phyloP scores from a whole-genome alignment of 345 rosid species.

The Pseudoturritis turrita region DNA sequence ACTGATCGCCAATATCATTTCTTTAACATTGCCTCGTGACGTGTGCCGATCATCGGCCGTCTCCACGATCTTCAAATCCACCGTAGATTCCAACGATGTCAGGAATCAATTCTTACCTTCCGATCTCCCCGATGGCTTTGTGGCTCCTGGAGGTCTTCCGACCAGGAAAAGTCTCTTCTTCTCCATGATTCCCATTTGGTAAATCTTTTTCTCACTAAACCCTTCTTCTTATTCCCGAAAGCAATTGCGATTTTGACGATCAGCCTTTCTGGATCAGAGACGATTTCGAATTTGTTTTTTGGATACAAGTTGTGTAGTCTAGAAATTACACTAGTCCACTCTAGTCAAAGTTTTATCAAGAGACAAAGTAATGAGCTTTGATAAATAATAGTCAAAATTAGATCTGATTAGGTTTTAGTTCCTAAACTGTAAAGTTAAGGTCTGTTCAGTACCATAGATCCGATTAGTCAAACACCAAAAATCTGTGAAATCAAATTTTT shows the following conservation, averaged over 20 bases:
- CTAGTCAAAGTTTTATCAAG: neutral
- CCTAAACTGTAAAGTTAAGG: no score
- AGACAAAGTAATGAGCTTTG: neutral
- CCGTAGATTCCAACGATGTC: conserved; percentile 49
- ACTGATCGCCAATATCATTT: conserved; percentile 51
- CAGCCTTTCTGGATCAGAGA: no score
- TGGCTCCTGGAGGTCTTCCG: conserved; percentile 8
- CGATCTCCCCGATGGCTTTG: conserved; percentile 35
- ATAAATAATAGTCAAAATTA: neutral
- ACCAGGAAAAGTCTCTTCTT: conserved; percentile 53
- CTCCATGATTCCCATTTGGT: conserved; percentile 40
- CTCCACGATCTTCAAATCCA: conserved; percentile 50
- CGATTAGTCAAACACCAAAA: neutral
- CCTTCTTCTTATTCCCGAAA: no score
- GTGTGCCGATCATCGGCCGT: conserved; percentile 48
- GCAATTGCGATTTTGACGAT: no score
- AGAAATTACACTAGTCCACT: neutral
- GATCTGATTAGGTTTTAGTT: no score
- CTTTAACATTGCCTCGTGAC: conserved; percentile 55
- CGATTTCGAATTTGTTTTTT: neutral
- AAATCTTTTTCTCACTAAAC: neutral
- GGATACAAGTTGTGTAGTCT: no score
- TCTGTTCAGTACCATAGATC: no score
- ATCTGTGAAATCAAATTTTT: neutral
- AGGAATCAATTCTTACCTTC: conserved; percentile 63